Percentiles rank a stretch among this genome's conserved stretches.
These are phyloP conservation scores for Leccinum rimulosum DNA, from an alignment of 768 basidiomycete species.

Conservation along the genomic window DNA sequence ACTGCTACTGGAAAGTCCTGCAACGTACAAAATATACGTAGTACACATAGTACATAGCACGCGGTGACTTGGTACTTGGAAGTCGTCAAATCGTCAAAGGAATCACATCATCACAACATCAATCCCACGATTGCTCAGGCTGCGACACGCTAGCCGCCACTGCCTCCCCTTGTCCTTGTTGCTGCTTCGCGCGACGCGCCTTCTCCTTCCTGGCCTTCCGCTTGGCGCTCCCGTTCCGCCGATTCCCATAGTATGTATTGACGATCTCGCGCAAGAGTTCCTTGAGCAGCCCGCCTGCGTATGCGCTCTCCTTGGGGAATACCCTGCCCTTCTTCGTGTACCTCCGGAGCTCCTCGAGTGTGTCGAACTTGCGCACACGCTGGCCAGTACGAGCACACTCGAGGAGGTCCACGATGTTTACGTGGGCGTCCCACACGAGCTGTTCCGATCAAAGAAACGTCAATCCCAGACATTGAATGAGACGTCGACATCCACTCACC, in stretches of 20 bases:
- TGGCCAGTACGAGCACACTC: conserved; percentile 12
- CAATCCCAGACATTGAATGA: not conserved
- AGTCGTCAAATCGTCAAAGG: not conserved
- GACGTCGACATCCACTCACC: conserved; percentile 9
- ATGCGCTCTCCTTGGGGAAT: conserved; percentile 30
- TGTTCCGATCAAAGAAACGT: not conserved
- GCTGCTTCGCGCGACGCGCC: not conserved
- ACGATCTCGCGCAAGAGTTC: conserved; percentile 31
- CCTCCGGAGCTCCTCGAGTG: conserved; percentile 20
- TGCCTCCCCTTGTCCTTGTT: not conserved
- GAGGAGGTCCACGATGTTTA: conserved; percentile 37
- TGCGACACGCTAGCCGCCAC: not conserved
- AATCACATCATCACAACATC: not conserved
- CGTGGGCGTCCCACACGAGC: conserved; percentile 29
- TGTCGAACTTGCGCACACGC: conserved; percentile 24
- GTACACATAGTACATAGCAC: not conserved
- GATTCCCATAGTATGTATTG: conserved; percentile 12
- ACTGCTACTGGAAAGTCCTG: not conserved
- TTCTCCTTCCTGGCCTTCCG: conserved; percentile 12
- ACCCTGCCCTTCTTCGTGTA: conserved; percentile 26
- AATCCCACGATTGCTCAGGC: not conserved
- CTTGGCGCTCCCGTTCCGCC: conserved; percentile 22
- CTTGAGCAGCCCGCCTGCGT: conserved; percentile 30
- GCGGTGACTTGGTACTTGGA: not conserved
- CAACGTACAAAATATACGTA: not conserved